A percentile compares a stretch with the other conserved stretches of the same genome.
These are phyloP conservation scores for Hypoxylon fuscum DNA, from an alignment of 495 filamentous ascomycete species.

Conservation along the genomic window DNA sequence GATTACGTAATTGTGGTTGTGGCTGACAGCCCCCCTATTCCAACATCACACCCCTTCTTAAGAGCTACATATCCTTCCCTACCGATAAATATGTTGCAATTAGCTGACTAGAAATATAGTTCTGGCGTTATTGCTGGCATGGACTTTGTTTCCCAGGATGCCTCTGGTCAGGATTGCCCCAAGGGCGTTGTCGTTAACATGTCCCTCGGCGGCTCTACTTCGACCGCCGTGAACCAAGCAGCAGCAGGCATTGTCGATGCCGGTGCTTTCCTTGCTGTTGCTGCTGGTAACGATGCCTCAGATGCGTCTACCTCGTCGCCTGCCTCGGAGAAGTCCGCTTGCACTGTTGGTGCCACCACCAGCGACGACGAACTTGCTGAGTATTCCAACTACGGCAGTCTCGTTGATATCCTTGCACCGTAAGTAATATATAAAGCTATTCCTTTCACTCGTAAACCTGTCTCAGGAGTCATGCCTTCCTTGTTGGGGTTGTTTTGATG, in stretches of 20 bases:
- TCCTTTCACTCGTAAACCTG: too few species aligned
- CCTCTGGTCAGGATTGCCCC: slow-evolving; percentile 42
- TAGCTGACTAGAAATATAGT: slow-evolving; percentile 29
- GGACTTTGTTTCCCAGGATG: slow-evolving; percentile 58
- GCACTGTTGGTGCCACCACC: slow-evolving; percentile 66
- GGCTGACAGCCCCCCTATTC: too few species aligned
- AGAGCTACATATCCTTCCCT: too few species aligned
- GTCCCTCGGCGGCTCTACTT: slow-evolving; percentile 58
- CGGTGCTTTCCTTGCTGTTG: slow-evolving; percentile 59
- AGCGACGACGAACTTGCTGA: slow-evolving; percentile 53
- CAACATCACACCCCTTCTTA: too few species aligned
- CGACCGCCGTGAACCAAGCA: slow-evolving; percentile 57
- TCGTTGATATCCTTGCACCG: slow-evolving; percentile 67
- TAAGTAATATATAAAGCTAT: too few species aligned
- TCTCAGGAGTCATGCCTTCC: too few species aligned
- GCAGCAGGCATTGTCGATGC: slow-evolving; percentile 52
- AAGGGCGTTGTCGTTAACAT: slow-evolving; percentile 59
- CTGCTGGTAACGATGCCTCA: slow-evolving; percentile 56
- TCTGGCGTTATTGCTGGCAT: slow-evolving; percentile 64
- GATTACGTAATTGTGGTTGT: neutral
- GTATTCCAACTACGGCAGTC: slow-evolving; percentile 66
- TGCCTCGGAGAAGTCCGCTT: slow-evolving; percentile 59
- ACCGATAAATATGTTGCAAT: neutral
- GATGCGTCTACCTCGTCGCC: slow-evolving; percentile 56
- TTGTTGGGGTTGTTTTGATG: too few species aligned